Evolutionary conservation across 495 filamentous ascomycete genomes (phyloP), one percentile per base, ranked within the genome.

Genomic region (Oidiodendron maius): DNA sequence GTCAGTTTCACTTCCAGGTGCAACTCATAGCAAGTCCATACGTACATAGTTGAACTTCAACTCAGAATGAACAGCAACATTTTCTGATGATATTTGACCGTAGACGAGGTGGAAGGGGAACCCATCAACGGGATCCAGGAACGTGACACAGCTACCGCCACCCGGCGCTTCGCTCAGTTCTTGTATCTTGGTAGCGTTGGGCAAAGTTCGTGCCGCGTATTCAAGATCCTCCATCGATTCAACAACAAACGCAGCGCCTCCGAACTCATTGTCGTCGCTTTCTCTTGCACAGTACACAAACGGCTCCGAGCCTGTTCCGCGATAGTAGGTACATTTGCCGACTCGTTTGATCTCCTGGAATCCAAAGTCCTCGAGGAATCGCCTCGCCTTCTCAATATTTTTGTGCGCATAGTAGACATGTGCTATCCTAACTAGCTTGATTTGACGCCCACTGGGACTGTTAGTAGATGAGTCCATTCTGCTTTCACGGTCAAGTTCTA

Each of bases 11-110:
- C 8, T 32, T 32, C n/a, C 8, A 32, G 28, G 8, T 32, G 8
- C 28, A n/a, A 8, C 8, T 8, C 28, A 32, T 32, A 8, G 28
- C 28, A 8, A 8, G 28, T 32, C 28, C n/a, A 8, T 8, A n/a
- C 28, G 8, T n/a, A n/a, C 28, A 8, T 8, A 8, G 28, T n/a
- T 32, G 8, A 8, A 8, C 28, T 32, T n/a, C 28, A 59, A 13
- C 80, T 67, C 16, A 83, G 64, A 50, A 78, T 75, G 53, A 82
- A 65, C 4, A 72, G 74, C n/a, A n/a, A n/a, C n/a, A n/a, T n/a
- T n/a, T n/a, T n/a, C n/a, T n/a, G n/a, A n/a, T n/a, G n/a, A n/a
- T n/a, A n/a, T n/a, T n/a, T n/a, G n/a, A n/a, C n/a, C n/a, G n/a
- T n/a, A n/a, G n/a, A n/a, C n/a, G n/a, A n/a, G n/a, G n/a, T n/a